Percentiles rank a stretch among this genome's conserved stretches.
phyloP scores from a whole-genome alignment of 805 yeast species.

The Lachancea fermentati region DNA sequence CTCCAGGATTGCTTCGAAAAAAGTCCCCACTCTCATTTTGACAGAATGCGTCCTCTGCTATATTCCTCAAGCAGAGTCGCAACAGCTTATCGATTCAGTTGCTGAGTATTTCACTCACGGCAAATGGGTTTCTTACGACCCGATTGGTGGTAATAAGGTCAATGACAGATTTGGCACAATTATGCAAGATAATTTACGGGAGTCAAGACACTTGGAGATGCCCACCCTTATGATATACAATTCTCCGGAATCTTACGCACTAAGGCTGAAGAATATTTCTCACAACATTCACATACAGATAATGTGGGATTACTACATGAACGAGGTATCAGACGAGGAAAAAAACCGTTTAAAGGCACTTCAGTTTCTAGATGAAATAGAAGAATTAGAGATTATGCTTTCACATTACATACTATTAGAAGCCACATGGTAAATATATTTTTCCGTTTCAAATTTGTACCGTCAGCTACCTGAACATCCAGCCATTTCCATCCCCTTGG shows the following conservation, averaged over 20 bases:
- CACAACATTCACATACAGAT: slow-evolving; percentile 10
- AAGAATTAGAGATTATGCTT: slow-evolving; percentile 47
- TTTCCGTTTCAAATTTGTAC: background rate
- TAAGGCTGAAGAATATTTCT: slow-evolving; percentile 15
- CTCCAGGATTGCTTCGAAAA: slow-evolving; percentile 10
- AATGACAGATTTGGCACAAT: slow-evolving; percentile 43
- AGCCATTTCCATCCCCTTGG: slow-evolving; percentile 68
- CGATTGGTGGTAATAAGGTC: slow-evolving; percentile 47
- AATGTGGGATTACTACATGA: slow-evolving; percentile 33
- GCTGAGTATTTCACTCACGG: slow-evolving; percentile 19
- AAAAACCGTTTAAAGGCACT: slow-evolving; percentile 38
- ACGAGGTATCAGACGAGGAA: slow-evolving; percentile 36
- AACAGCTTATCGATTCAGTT: slow-evolving; percentile 35
- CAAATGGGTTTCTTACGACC: slow-evolving; percentile 46
- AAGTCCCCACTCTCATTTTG: slow-evolving; percentile 43
- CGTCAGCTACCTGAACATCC: slow-evolving; percentile 51
- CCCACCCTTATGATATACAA: slow-evolving; percentile 36
- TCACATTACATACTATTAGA: slow-evolving; percentile 46
- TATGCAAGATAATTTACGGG: slow-evolving; percentile 46
- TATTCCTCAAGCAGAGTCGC: slow-evolving; percentile 38
- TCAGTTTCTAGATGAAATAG: slow-evolving; percentile 56
- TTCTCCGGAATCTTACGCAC: slow-evolving; percentile 31
- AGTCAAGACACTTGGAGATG: slow-evolving; percentile 43
- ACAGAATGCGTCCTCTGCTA: slow-evolving; percentile 60
- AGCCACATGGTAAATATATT: slow-evolving; percentile 21